Percentiles rank a stretch among this genome's conserved stretches.
These are phyloP conservation scores for Sclerotinia minor DNA, from an alignment of 2,329 filamentous ascomycete genomes.

Conservation along the genomic window DNA sequence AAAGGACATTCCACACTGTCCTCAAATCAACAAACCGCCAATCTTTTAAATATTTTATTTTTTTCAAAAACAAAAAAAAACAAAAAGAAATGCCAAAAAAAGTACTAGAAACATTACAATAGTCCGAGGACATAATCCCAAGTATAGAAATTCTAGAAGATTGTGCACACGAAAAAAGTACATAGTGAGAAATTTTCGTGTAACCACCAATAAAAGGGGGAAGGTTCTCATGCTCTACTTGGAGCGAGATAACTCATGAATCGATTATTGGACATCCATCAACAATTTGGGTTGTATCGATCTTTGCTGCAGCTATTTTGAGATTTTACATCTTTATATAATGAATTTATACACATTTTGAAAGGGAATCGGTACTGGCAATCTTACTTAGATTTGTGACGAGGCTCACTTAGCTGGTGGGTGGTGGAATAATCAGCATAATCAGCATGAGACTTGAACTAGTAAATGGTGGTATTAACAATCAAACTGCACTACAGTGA, in stretches of 20 bases:
- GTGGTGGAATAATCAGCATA: neutral
- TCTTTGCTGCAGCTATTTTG: neutral
- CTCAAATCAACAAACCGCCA: neutral
- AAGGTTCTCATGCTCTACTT: conserved; percentile 1
- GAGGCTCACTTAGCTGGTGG: neutral
- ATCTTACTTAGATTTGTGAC: neutral
- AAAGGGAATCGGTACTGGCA: neutral
- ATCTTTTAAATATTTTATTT: too few species aligned
- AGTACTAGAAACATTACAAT: neutral
- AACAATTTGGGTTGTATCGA: neutral
- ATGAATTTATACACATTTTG: neutral
- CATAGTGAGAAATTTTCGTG: neutral
- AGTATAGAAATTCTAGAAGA: neutral
- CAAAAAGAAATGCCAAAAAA: too few species aligned
- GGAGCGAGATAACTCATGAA: neutral
- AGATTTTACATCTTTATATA: too few species aligned
- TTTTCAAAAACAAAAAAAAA: too few species aligned
- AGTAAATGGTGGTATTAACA: too few species aligned
- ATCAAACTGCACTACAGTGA: too few species aligned
- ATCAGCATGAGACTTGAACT: neutral
- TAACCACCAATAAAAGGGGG: neutral
- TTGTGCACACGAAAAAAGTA: neutral
- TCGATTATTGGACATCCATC: too few species aligned
- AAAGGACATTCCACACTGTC: too few species aligned
- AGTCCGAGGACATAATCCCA: neutral